Conservation (phyloP, 108 stramenopile species). For the Pseudonitzschia delicatissima region DNA sequence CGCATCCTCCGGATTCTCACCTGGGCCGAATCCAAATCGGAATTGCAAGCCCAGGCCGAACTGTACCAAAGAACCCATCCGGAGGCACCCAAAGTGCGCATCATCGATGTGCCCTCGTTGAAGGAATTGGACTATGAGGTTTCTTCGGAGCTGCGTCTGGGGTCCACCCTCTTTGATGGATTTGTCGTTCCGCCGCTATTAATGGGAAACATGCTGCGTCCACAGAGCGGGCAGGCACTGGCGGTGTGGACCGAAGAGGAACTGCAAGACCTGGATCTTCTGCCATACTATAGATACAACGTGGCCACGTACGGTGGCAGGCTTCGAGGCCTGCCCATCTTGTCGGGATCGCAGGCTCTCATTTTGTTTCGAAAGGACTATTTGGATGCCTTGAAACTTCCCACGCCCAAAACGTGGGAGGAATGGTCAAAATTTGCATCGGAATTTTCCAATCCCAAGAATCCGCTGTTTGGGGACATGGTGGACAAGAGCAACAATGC, state of each 20-base stretch:
- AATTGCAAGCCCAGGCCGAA: conserved; percentile 14
- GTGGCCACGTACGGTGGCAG: conserved; percentile 29
- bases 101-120: conserved; percentile 16
- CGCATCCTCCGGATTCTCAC: not conserved
- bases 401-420: conserved; percentile 39
- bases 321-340: conserved; percentile 25
- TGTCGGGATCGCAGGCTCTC: conserved; percentile 27
- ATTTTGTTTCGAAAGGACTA: conserved; percentile 46
- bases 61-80: conserved; percentile 6
- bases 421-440: conserved; percentile 35
- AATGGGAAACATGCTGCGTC: conserved; percentile 17
- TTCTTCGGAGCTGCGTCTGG: conserved; percentile 7
- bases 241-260: not conserved
- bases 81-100: conserved; percentile 7
- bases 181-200: conserved; percentile 31
- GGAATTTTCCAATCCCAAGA: conserved; percentile 16
- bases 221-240: not conserved
- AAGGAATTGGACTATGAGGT: conserved; percentile 21
- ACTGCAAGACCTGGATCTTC: not conserved
- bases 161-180: conserved; percentile 11
- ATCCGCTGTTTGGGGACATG: not conserved
- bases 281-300: conserved; percentile 32
- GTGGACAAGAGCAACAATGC: not conserved
- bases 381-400: conserved; percentile 25
- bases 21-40: conserved; percentile 5